Evolutionary conservation across 176 grass and related monocot genomes (phyloP).

Genomic region (Pharus latifolius): DNA sequence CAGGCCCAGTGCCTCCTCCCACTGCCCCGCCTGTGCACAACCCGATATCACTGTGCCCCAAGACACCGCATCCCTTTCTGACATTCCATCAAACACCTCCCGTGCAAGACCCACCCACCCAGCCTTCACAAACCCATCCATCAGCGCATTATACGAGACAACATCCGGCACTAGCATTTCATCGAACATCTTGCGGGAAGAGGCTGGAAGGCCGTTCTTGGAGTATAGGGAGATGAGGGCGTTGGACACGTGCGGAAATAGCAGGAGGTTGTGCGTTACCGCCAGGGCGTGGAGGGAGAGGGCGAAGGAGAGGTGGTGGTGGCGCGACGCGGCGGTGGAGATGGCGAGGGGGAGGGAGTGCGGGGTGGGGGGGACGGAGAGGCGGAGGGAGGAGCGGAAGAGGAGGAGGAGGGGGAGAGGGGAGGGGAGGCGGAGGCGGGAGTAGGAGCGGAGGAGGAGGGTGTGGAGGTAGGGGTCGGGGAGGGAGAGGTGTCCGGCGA

Average conservation of each 20-base stretch:
- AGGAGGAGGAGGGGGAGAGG: conserved; percentile 24
- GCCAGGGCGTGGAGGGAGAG: conserved; percentile 34
- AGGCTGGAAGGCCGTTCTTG: conserved; percentile 10
- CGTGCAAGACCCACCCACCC: neutral
- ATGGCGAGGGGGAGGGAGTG: conserved; percentile 35
- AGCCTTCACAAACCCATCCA: conserved; percentile 25
- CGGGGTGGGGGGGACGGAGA: conserved; percentile 3
- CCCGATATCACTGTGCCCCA: conserved; percentile 43
- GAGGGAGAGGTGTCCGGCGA: conserved; percentile 26
- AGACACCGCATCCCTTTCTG: conserved; percentile 29
- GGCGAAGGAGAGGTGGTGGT: conserved; percentile 26
- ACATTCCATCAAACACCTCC: conserved; percentile 37
- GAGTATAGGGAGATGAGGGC: conserved; percentile 36
- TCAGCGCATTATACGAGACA: conserved; percentile 36
- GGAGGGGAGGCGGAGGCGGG: conserved; percentile 5
- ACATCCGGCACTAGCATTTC: conserved; percentile 13
- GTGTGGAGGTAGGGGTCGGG: conserved; percentile 2
- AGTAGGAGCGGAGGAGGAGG: conserved; percentile 31
- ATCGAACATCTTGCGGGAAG: conserved; percentile 36
- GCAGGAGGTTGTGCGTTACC: conserved; percentile 17
- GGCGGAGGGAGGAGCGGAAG: conserved; percentile 41
- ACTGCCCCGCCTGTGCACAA: neutral
- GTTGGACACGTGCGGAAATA: conserved; percentile 34
- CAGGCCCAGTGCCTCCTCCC: conserved; percentile 20
- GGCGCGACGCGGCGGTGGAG: conserved; percentile 5